Percentiles rank a stretch among this genome's conserved stretches.
Conservation (phyloP, 2,329 filamentous ascomycete genomes). For the Aspergillus pseudoterreus region DNA sequence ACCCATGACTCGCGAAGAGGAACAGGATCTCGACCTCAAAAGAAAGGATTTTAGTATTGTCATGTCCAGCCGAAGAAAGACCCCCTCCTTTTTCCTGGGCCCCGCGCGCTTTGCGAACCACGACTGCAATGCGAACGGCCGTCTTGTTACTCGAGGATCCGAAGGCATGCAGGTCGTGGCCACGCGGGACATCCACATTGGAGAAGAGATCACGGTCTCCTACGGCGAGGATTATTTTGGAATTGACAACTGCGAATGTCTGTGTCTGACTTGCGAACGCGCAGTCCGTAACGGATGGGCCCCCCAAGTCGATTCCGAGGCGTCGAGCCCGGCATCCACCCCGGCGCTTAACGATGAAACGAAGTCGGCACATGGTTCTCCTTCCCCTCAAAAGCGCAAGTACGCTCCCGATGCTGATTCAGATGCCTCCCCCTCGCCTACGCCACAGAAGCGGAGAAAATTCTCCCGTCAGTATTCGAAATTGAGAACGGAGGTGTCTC, state of each 20-base stretch:
- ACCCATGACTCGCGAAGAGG: conserved; percentile 86
- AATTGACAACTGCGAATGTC: conserved; percentile 87
- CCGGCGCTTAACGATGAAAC: conserved; percentile 26
- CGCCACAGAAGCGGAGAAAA: conserved; percentile 31
- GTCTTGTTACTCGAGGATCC: conserved; percentile 75
- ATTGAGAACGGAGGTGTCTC: conserved; percentile 33
- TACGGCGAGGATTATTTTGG: conserved; percentile 98
- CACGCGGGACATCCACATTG: conserved; percentile 72
- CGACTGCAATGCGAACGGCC: conserved; percentile 89
- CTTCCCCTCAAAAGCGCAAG: conserved; percentile 27
- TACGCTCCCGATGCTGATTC: conserved; percentile 23
- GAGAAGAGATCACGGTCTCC: conserved; percentile 93
- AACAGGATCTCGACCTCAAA: conserved; percentile 71
- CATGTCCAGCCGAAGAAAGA: conserved; percentile 86
- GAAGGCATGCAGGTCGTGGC: conserved; percentile 91
- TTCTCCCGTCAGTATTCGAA: conserved; percentile 34
- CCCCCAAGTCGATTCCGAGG: conserved; percentile 38
- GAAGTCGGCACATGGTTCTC: conserved; percentile 12
- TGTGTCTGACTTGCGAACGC: conserved; percentile 83
- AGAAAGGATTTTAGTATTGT: conserved; percentile 97
- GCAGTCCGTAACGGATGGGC: conserved; percentile 78
- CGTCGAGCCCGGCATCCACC: conserved; percentile 33
- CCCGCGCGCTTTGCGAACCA: conserved; percentile 96
- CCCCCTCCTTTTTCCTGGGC: conserved; percentile 86
- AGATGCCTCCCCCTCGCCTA: conserved; percentile 22